Conservation (phyloP, 1,284 basidiomycete species). For the Rhodotorula sp. region DNA sequence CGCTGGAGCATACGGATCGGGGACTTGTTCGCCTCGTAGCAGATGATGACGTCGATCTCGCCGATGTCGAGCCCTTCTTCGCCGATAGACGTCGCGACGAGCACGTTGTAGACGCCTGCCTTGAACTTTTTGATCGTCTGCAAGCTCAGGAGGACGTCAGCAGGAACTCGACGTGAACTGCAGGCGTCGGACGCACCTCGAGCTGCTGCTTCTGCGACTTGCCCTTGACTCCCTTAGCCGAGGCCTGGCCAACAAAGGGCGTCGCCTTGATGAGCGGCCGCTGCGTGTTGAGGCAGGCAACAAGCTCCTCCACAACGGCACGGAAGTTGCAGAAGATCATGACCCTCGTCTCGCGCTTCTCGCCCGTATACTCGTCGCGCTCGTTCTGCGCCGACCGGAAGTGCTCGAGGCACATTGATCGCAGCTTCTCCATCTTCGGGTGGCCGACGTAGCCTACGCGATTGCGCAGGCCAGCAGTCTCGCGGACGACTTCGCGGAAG, state of each 20-base stretch:
- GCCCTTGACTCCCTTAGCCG: slow-evolving; percentile 83
- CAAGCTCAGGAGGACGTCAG: background rate
- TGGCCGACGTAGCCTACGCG: slow-evolving; percentile 54
- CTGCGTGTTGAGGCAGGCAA: slow-evolving; percentile 60
- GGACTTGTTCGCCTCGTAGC: slow-evolving; percentile 95
- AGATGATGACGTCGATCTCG: slow-evolving; percentile 94
- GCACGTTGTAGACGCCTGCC: slow-evolving; percentile 78
- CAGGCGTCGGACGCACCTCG: slow-evolving; percentile 58
- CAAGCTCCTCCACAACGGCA: slow-evolving; percentile 86
- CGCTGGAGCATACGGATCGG: slow-evolving; percentile 97
- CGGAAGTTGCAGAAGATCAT: slow-evolving; percentile 95
- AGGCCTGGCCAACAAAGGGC: slow-evolving; percentile 87
- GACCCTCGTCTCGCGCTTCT: slow-evolving; percentile 54
- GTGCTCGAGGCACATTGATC: slow-evolving; percentile 72
- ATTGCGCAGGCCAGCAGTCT: slow-evolving; percentile 42
- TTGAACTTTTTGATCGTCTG: slow-evolving; percentile 85
- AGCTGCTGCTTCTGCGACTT: slow-evolving; percentile 89
- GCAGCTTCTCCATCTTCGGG: slow-evolving; percentile 89
- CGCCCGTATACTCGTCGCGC: slow-evolving; percentile 47
- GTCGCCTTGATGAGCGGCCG: slow-evolving; percentile 75
- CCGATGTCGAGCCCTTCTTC: slow-evolving; percentile 99
- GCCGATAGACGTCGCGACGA: slow-evolving; percentile 95
- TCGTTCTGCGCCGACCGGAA: slow-evolving; percentile 64
- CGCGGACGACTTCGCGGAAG: slow-evolving; percentile 49
- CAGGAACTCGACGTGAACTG: background rate